Base-by-base conservation (phyloP, 2,329 filamentous ascomycete species). In the Polychaeton citri region DNA sequence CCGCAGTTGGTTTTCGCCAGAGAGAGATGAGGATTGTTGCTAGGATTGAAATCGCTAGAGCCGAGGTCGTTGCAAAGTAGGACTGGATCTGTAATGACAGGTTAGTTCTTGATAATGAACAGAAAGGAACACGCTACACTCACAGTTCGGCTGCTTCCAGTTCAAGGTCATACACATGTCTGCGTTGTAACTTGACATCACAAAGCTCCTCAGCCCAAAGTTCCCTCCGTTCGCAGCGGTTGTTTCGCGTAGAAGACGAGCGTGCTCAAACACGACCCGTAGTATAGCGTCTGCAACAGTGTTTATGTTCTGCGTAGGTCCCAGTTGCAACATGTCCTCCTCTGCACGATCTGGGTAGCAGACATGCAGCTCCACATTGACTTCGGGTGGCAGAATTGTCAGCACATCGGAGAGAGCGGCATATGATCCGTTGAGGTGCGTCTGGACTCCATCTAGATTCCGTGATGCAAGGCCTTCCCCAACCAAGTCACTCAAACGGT, bases 131-230 rank as follows among this genome's bases (percentile, higher is more conserved):
- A 13, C 8, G 8, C 21, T 26, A 21, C 5, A 62, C 72, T 62
- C 56, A 79, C 76, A 98, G 55, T 96, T 98, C 2, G 90, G 90
- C 59, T 98, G 90, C 60, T 98, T 98, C 90, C 90, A 98, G 61
- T 98, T 98, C 49, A 98, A 64, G 4, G 88, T 87, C 12, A 84
- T 92, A 61, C 90, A 98, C 15, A 96, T 74, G 44, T 79, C 81
- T 9, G 83, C 70, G 54, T 93, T 95, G 60, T 88, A 94, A 16
- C 85, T 93, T 50, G 84, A 92, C 57, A 98, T 95, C 8, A 95
- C 84, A 35, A 98, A 79, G 9, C 84, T 93, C 28, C 87, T 72
- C 47, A 90, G 78, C 5, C 24, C 4, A 7, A 10, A 10, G 7
- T 28, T 28, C 4, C 12, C 24, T 10, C 24, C 24, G 12, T 78